Evolutionary conservation across 345 rosid species (phyloP), one percentile per base, ranked within the genome.

Genomic region (Citrus medica): DNA sequence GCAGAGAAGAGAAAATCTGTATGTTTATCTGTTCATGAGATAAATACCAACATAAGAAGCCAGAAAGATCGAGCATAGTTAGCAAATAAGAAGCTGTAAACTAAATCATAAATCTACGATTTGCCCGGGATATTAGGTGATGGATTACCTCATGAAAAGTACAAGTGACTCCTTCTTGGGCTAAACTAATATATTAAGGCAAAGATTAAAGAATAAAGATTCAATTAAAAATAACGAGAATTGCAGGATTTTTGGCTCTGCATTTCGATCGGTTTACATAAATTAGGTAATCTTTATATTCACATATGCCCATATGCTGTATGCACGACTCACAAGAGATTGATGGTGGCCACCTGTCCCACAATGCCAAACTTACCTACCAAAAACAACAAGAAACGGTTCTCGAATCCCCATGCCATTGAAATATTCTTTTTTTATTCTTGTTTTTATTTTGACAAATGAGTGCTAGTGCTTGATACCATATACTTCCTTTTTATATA

Each of bases 311-410:
- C 9, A 35, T 13, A 46, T 61, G 33, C 19, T 7, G 55, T 22
- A 12, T 27, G 27, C 28, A 69, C 22, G 30, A 67, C 25, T 42
- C 48, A 10, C 51, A 65, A 27, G 62, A 35, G 28, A 67, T 21
- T 51, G 76, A 37, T 66, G 19, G 22, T 73, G 61, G 62, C 62
- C 71, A 56, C 32, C 37, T 37, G 62, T 16, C 69, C 71, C 63
- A 25, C 40, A 56, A 35, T 73, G 25, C 25, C 78, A 79, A 79
- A 69, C 46, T 19, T 67, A 71, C 87, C 76, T 85, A 85, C 83
- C 76, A 69, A 74, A 79, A 12, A 25, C 60, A 61, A 70, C 51
- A 72, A 73, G 46, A 55, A 76, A 68, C 58, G 37, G 22, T 42
- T 38, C 35, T 74, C n/a, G 58, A 77, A 55, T 73, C 71, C 32